Evolutionary conservation across 169 alveolate species (phyloP), one percentile per base, ranked within the genome.

Genomic region (Babesia ovata): DNA sequence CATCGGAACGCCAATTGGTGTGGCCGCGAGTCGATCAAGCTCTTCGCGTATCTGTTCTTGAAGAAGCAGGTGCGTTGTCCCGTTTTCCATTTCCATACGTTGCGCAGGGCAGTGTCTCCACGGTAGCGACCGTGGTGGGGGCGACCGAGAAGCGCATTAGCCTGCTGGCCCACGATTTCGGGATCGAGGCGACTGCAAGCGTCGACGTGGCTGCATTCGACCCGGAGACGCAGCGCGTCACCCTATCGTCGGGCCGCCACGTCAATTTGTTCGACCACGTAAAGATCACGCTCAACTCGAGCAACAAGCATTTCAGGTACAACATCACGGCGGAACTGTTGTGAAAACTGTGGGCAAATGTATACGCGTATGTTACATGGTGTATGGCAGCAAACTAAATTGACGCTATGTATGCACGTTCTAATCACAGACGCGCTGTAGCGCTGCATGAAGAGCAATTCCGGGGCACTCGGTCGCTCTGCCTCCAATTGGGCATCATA

Each of bases 1-100:
- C 96, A 96, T 60, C 84, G 98, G 33, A 93, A 87, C 83, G 98
- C 99, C 19, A 95, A 94, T 60, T 81, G 92, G 67, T 98, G 99
- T 24, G 92, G 96, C 39, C 89, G 98, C 49, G 97, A 96, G n/a
- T 93, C 98, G 9, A 90, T 94, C 2, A 93, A 93, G 66, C 84
- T 95, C 66, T 94, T 93, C 71, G 92, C 98, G 49, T 96, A 91
- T 71, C 87, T 95, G 57, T 96, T 89, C 85, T 94, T 95, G 75
- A 93, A 92, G 77, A 72, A 86, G 52, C 57, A 85, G 83, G 96
- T 81, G 16, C 22, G 77, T 76, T 14, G 67, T 21, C 33, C n/a
- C 66, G 57, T 14, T 63, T 61, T 67, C 39, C 76, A 21, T 84
- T 63, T 13, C 84, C 83, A 13, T 61, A 65, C 17, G 52, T 84